phyloP scores from a whole-genome alignment of 1,284 basidiomycete genomes.

The Irpex lacteus region DNA sequence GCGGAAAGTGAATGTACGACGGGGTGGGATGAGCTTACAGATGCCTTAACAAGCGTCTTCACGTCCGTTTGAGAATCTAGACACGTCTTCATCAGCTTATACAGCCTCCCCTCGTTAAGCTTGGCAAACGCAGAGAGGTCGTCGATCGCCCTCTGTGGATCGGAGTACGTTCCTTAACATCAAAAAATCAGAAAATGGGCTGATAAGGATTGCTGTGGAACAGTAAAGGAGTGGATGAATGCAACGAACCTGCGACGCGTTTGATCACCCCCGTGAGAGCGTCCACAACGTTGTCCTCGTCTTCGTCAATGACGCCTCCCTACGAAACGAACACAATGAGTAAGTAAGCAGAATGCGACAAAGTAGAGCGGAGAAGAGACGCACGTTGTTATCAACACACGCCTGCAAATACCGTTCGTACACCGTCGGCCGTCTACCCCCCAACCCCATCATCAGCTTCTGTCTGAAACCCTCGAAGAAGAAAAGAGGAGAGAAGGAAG shows the following conservation, averaged over 20 bases:
- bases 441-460: background rate
- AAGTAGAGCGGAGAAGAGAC: slow-evolving; percentile 20
- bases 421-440: slow-evolving; percentile 55
- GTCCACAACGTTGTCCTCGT: slow-evolving; percentile 62
- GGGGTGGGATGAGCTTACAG: slow-evolving; percentile 39
- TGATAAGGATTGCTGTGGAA: too few species aligned
- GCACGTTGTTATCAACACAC: slow-evolving; percentile 80
- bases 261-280: slow-evolving; percentile 55
- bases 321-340: slow-evolving; percentile 27
- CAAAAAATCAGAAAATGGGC: slow-evolving; percentile 9
- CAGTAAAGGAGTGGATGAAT: slow-evolving; percentile 17
- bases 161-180: slow-evolving; percentile 53
- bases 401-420: slow-evolving; percentile 65
- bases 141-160: slow-evolving; percentile 71
- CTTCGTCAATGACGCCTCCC: slow-evolving; percentile 85
- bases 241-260: slow-evolving; percentile 51
- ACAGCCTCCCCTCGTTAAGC: slow-evolving; percentile 82
- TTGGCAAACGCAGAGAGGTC: slow-evolving; percentile 86
- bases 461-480: too few species aligned
- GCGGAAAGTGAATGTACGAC: background rate
- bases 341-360: slow-evolving; percentile 12
- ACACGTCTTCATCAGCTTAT: slow-evolving; percentile 80
- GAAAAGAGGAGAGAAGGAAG: background rate
- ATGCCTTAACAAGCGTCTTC: slow-evolving; percentile 76
- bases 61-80: slow-evolving; percentile 85